Evolutionary conservation across 2,329 filamentous ascomycete genomes (phyloP).

Genomic region (Aspergillus brunneoviolaceus): DNA sequence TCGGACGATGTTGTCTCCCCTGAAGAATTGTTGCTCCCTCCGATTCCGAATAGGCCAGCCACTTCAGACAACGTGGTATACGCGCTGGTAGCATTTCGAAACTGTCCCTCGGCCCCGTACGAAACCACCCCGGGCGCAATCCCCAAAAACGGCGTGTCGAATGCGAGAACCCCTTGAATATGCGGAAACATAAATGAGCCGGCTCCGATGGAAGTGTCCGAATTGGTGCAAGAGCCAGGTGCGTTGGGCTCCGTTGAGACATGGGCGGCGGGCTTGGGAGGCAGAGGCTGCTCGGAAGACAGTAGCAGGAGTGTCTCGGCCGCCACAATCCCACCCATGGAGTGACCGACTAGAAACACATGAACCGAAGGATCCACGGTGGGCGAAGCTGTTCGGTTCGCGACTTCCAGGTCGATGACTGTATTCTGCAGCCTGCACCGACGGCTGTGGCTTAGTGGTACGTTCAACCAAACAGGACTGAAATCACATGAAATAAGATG

Average conservation of each 20-base stretch:
- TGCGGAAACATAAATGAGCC: constrained; percentile 81
- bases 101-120: constrained; percentile 74
- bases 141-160: constrained; percentile 81
- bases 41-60: constrained; percentile 64
- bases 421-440: constrained; percentile 73
- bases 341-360: constrained; percentile 80
- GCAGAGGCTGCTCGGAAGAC: constrained; percentile 61
- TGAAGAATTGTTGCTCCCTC: constrained; percentile 39
- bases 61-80: constrained; percentile 68
- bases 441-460: background rate
- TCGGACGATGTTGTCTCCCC: constrained; percentile 12
- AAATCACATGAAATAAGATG: background rate
- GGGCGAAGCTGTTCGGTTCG: constrained; percentile 73
- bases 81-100: constrained; percentile 69
- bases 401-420: constrained; percentile 92
- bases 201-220: constrained; percentile 26
- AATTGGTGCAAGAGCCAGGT: constrained; percentile 1
- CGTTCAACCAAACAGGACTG: background rate
- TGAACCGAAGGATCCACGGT: constrained; percentile 83
- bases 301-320: constrained; percentile 82
- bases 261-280: constrained; percentile 30
- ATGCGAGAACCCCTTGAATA: constrained; percentile 84
- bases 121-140: constrained; percentile 52
- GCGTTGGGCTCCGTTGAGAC: constrained; percentile 15
- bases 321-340: constrained; percentile 91